Evolutionary conservation across 441 rosid species (phyloP).

Genomic region (Croton setiger): DNA sequence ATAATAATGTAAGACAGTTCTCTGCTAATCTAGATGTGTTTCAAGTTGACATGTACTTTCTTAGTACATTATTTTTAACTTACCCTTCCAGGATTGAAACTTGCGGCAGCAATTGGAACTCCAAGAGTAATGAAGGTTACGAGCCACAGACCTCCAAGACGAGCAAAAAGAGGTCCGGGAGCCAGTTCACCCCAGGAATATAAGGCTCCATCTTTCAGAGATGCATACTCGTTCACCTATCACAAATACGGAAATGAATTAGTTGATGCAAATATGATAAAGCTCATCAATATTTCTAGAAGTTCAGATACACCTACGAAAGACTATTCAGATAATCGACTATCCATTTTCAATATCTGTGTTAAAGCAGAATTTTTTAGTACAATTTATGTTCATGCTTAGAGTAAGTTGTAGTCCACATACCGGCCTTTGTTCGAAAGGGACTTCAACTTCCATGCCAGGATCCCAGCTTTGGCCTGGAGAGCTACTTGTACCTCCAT

Average conservation of each 20-base stretch:
- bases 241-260: constrained; percentile 12
- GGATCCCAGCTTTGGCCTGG: constrained; percentile 85
- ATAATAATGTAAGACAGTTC: not conserved
- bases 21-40: not conserved
- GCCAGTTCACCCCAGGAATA: constrained; percentile 92
- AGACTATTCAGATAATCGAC: not conserved
- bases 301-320: not conserved
- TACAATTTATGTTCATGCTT: not conserved
- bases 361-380: not conserved
- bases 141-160: constrained; percentile 86
- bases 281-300: not conserved
- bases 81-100: constrained; percentile 87
- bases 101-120: constrained; percentile 87
- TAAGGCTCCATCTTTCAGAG: constrained; percentile 69
- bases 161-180: constrained; percentile 57
- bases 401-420: constrained; percentile 18
- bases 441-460: constrained; percentile 76
- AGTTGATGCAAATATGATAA: not conserved
- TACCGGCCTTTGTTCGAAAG: constrained; percentile 93
- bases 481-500: constrained; percentile 56
- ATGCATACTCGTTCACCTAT: constrained; percentile 86
- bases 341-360: too few relatives aligned
- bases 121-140: constrained; percentile 76
- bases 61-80: constrained; percentile 19
- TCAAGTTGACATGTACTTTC: not conserved